Percentiles rank a stretch among this genome's conserved stretches.
These are phyloP conservation scores for Podospora bellae-mahoneyi DNA, from an alignment of 495 filamentous ascomycete species.

Conservation along the genomic window DNA sequence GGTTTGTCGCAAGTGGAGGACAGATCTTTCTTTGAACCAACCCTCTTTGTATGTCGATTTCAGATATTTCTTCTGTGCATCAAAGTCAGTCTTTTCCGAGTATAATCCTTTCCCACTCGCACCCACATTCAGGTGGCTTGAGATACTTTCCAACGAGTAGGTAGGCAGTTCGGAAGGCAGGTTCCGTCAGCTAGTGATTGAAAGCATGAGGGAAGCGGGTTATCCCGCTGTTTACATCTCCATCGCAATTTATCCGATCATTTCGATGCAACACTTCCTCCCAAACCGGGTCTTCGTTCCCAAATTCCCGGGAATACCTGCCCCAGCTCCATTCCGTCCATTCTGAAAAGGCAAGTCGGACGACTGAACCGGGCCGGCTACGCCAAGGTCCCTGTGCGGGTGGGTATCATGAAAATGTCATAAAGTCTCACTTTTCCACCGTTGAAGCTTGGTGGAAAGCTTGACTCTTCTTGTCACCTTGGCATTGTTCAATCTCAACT, in stretches of 20 bases:
- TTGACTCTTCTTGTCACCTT: background rate
- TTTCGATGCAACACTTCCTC: constrained; percentile 2
- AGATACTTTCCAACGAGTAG: no score
- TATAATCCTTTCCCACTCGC: no score
- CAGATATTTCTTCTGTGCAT: no score
- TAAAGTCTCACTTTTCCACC: background rate
- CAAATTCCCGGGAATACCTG: background rate
- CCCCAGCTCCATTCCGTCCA: background rate
- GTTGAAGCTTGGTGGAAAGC: background rate
- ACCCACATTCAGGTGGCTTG: no score
- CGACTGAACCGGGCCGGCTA: background rate
- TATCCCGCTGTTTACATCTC: background rate
- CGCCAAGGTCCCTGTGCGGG: constrained; percentile 2
- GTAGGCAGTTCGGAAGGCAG: background rate
- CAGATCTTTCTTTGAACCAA: no score
- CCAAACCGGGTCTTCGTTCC: constrained; percentile 7
- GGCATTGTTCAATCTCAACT: background rate
- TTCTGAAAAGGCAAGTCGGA: constrained; percentile 5
- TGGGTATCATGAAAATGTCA: background rate
- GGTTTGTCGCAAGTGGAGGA: no score
- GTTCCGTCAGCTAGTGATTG: constrained; percentile 2
- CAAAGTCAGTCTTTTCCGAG: no score
- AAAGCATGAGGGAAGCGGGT: constrained; percentile 2
- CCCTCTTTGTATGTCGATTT: no score
- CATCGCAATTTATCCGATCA: constrained; percentile 7